Conservation (phyloP, 169 alveolate genomes). For the Cryptosporidium tyzzeri region DNA sequence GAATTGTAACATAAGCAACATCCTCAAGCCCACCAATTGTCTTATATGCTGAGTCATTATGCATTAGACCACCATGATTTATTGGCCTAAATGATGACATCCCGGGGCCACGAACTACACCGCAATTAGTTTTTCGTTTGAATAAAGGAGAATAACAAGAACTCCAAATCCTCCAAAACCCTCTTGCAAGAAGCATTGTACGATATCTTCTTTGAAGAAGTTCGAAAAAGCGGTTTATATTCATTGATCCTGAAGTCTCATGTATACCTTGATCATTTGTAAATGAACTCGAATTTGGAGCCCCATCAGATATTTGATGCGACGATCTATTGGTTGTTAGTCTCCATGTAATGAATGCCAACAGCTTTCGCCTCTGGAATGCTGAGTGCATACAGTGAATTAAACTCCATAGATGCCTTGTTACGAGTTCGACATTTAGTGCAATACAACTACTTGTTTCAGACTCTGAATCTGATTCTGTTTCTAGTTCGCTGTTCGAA, state of each 20-base stretch:
- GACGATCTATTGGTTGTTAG: slow-evolving; percentile 18
- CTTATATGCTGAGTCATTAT: slow-evolving; percentile 31
- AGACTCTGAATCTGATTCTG: slow-evolving; percentile 71
- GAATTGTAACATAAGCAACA: slow-evolving; percentile 59
- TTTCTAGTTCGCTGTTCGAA: slow-evolving; percentile 55
- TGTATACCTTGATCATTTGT: slow-evolving; percentile 50
- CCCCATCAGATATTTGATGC: slow-evolving; percentile 68
- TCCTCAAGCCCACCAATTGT: slow-evolving; percentile 48
- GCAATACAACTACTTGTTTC: slow-evolving; percentile 74
- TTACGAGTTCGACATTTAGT: slow-evolving; percentile 72
- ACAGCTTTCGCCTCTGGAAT: slow-evolving; percentile 63
- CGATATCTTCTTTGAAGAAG: slow-evolving; percentile 69
- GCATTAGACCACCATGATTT: slow-evolving; percentile 41
- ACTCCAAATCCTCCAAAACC: slow-evolving; percentile 76
- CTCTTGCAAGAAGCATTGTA: slow-evolving; percentile 51
- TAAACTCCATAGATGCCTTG: slow-evolving; percentile 63
- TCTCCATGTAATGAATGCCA: slow-evolving; percentile 63
- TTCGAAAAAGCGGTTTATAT: slow-evolving; percentile 55
- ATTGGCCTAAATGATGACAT: slow-evolving; percentile 41
- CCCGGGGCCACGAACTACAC: slow-evolving; percentile 70
- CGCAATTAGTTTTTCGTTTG: slow-evolving; percentile 59
- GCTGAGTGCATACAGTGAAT: slow-evolving; percentile 52
- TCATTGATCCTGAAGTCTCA: slow-evolving; percentile 33
- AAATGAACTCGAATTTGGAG: slow-evolving; percentile 32
- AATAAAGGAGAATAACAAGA: slow-evolving; percentile 73